phyloP scores from a whole-genome alignment of 78 protist species.

The Dictyostelium capitatum region DNA sequence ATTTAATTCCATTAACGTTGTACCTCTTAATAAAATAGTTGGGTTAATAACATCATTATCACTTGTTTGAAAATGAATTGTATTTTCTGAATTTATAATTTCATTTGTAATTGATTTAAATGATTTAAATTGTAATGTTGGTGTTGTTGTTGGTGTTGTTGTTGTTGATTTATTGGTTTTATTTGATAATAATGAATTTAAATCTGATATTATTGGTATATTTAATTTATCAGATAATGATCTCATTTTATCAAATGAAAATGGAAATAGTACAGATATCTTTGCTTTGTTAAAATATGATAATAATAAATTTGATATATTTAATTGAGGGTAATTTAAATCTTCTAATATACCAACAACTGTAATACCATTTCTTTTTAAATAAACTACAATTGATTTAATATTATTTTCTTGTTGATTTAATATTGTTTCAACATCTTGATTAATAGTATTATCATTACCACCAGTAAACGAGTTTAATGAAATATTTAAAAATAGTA shows the following conservation, averaged over 20 bases:
- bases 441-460: neutral
- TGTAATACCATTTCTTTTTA: slow-evolving; percentile 37
- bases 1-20: slow-evolving; percentile 38
- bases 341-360: slow-evolving; percentile 29
- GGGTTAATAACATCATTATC: neutral
- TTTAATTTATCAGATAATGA: neutral
- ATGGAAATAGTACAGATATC: slow-evolving; percentile 51
- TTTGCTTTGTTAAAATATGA: slow-evolving; percentile 46
- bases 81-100: neutral
- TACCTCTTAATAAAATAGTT: slow-evolving; percentile 45
- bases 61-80: neutral
- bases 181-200: neutral
- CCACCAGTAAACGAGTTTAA: neutral
- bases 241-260: neutral
- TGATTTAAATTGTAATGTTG: neutral
- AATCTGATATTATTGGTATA: slow-evolving; percentile 2
- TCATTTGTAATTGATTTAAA: slow-evolving; percentile 7
- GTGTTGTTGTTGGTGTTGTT: neutral
- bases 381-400: slow-evolving; percentile 32
- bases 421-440: neutral
- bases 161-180: neutral
- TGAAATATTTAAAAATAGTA: slow-evolving; percentile 20
- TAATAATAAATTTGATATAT: slow-evolving; percentile 21
- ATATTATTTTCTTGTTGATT: slow-evolving; percentile 23
- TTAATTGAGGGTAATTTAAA: neutral